These are phyloP conservation scores for Boehmeria nivea DNA, from an alignment of 306 rosid genomes.

Conservation along the genomic window DNA sequence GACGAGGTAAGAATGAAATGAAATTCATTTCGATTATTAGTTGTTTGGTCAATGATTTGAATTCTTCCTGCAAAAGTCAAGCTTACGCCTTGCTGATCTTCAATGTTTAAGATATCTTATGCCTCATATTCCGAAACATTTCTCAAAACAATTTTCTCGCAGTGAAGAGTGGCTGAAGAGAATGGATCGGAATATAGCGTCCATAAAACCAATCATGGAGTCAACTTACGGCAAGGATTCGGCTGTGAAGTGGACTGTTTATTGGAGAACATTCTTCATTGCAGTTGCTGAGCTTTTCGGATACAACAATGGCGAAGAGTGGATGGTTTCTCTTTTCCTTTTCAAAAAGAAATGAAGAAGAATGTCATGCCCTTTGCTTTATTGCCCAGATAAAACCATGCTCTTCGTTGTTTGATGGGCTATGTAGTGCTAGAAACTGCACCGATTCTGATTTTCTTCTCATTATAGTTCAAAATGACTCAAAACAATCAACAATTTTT, in stretches of 20 bases:
- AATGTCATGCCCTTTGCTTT: too few relatives aligned
- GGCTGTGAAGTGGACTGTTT: slow-evolving; percentile 84
- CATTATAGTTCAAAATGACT: too few relatives aligned
- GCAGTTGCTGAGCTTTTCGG: slow-evolving; percentile 86
- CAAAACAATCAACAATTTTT: too few relatives aligned
- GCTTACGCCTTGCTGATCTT: neutral
- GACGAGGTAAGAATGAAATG: slow-evolving; percentile 51
- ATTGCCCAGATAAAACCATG: too few relatives aligned
- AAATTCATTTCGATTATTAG: too few relatives aligned
- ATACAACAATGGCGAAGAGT: slow-evolving; percentile 84
- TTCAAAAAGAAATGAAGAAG: slow-evolving; percentile 56
- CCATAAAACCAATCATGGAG: slow-evolving; percentile 74
- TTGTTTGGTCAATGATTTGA: too few relatives aligned
- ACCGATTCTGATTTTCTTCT: too few relatives aligned
- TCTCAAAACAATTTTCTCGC: slow-evolving; percentile 21
- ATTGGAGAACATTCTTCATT: slow-evolving; percentile 92
- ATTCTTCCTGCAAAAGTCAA: too few relatives aligned
- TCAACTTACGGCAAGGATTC: slow-evolving; percentile 77
- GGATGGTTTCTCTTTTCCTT: slow-evolving; percentile 79
- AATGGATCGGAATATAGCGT: slow-evolving; percentile 49
- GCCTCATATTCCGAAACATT: neutral
- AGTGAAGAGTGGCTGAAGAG: slow-evolving; percentile 98
- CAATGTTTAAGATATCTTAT: neutral
- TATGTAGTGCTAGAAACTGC: too few relatives aligned
- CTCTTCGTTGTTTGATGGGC: too few relatives aligned